Evolutionary conservation across 306 rosid genomes (phyloP).

Genomic region (Vicia sativa): DNA sequence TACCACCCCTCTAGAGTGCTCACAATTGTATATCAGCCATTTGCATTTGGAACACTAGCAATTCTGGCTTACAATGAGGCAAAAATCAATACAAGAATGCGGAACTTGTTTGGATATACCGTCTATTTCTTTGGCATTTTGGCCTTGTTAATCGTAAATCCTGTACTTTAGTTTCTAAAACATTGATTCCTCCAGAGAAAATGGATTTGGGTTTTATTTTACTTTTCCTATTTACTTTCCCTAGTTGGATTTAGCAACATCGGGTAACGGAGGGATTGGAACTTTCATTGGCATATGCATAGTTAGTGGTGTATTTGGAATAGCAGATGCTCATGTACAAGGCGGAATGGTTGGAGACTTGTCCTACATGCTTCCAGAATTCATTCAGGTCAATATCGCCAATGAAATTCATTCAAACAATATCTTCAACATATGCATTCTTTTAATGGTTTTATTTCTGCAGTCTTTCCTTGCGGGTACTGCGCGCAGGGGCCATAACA

Average conservation of each 20-base stretch:
- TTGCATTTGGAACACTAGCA: conserved; percentile 66
- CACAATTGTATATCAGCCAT: conserved; percentile 83
- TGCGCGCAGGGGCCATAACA: conserved; percentile 84
- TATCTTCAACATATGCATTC: not conserved
- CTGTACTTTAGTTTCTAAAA: not conserved
- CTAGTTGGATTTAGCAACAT: conserved; percentile 83
- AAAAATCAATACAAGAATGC: conserved; percentile 63
- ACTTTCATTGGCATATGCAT: conserved; percentile 65
- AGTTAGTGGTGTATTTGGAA: conserved; percentile 73
- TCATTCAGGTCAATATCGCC: conserved; percentile 65
- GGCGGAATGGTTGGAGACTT: conserved; percentile 96
- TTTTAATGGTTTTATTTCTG: conserved; percentile 5
- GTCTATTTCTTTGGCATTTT: conserved; percentile 66
- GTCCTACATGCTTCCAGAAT: conserved; percentile 73
- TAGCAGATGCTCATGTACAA: conserved; percentile 91
- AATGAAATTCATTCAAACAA: not conserved
- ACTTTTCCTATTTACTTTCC: conserved; percentile 22
- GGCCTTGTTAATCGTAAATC: conserved; percentile 67
- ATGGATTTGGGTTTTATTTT: conserved; percentile 23
- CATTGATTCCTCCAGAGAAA: conserved; percentile 22
- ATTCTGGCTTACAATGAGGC: conserved; percentile 67
- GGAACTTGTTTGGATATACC: conserved; percentile 69
- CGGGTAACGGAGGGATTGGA: conserved; percentile 82
- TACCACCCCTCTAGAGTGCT: conserved; percentile 88
- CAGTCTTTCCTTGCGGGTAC: conserved; percentile 86